These are phyloP conservation scores for Linderina pennispora DNA, from an alignment of 192 early-diverging fungal genomes.

Conservation along the genomic window DNA sequence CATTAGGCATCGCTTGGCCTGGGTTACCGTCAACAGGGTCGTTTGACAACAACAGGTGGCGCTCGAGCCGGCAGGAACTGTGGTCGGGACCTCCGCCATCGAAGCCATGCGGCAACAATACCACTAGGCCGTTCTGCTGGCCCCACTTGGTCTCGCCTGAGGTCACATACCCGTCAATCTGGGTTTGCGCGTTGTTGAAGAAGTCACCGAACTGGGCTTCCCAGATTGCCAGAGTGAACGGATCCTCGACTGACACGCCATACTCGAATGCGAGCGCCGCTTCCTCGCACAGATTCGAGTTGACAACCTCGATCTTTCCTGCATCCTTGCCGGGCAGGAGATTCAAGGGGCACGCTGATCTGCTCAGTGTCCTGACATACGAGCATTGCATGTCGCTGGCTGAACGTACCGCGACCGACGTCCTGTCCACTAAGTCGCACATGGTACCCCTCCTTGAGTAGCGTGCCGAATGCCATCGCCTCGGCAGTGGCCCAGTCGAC, in stretches of 20 bases:
- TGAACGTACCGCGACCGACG: slow-evolving; percentile 96
- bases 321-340: slow-evolving; percentile 33
- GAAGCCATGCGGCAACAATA: slow-evolving; percentile 93
- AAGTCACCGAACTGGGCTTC: slow-evolving; percentile 99
- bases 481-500: slow-evolving; percentile 97
- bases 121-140: slow-evolving; percentile 82
- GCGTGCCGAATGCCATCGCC: slow-evolving; percentile 83
- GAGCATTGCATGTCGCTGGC: slow-evolving; percentile 94
- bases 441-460: slow-evolving; percentile 77
- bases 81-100: slow-evolving; percentile 97
- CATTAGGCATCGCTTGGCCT: slow-evolving; percentile 66
- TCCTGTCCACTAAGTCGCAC: slow-evolving; percentile 96
- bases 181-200: slow-evolving; percentile 95
- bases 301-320: slow-evolving; percentile 79
- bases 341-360: slow-evolving; percentile 79
- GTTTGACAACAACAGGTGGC: slow-evolving; percentile 88
- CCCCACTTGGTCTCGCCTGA: slow-evolving; percentile 94
- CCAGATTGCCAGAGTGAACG: slow-evolving; percentile 91
- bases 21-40: slow-evolving; percentile 55
- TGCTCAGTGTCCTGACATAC: slow-evolving; percentile 86
- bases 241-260: slow-evolving; percentile 86
- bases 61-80: slow-evolving; percentile 81
- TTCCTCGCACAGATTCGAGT: slow-evolving; percentile 85
- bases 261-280: slow-evolving; percentile 95
- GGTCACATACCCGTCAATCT: slow-evolving; percentile 85